These are phyloP conservation scores for Hordeum vulgare DNA, from an alignment of 176 grass and related monocot species.

Conservation along the genomic window MorexV3_pseudomolecules_assembly NC_058518.1:501916261-501916760, in stretches of 20 bases:
- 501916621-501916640: constrained; percentile 49
- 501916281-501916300: constrained; percentile 81
- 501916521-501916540: constrained; percentile 62
- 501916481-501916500: constrained; percentile 84
- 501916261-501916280: constrained; percentile 68
- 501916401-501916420: constrained; percentile 85
- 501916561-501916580: constrained; percentile 20
- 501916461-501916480: constrained; percentile 60
- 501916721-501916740: constrained; percentile 92
- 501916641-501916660: constrained; percentile 53
- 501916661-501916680: constrained; percentile 94
- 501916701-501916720: constrained; percentile 97
- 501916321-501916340: constrained; percentile 12
- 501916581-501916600: background rate
- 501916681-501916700: constrained; percentile 84
- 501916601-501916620: constrained; percentile 25
- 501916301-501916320: constrained; percentile 92
- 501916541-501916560: constrained; percentile 48
- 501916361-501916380: background rate
- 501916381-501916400: constrained; percentile 19
- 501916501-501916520: constrained; percentile 79
- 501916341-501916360: background rate
- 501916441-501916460: constrained; percentile 60
- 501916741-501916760: constrained; percentile 9
- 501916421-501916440: constrained; percentile 68